These are phyloP conservation scores for Lasiosphaeria miniovina DNA, from an alignment of 495 filamentous ascomycete genomes.

Conservation along the genomic window DNA sequence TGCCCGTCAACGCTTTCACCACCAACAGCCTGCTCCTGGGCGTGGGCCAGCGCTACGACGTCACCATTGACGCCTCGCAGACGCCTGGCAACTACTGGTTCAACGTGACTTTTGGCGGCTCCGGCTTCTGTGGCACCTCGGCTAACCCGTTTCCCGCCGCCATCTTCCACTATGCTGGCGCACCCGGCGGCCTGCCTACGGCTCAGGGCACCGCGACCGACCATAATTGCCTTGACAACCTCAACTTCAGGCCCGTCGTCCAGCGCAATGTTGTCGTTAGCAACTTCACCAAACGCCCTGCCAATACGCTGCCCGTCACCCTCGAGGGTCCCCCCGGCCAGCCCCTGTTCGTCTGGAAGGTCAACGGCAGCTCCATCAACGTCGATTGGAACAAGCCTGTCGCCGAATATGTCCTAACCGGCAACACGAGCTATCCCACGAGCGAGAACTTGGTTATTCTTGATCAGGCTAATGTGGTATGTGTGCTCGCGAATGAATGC, in stretches of 20 bases:
- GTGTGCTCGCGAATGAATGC: neutral
- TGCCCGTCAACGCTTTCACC: constrained; percentile 49
- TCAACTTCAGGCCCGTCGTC: constrained; percentile 33
- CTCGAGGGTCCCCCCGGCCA: constrained; percentile 18
- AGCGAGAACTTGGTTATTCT: constrained; percentile 39
- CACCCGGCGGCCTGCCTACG: constrained; percentile 26
- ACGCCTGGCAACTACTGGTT: constrained; percentile 59
- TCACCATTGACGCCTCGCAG: constrained; percentile 62
- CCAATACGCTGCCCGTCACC: constrained; percentile 31
- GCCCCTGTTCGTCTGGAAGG: constrained; percentile 39
- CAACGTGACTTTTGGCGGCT: constrained; percentile 39
- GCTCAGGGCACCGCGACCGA: constrained; percentile 28
- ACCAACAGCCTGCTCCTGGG: constrained; percentile 50
- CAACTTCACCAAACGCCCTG: constrained; percentile 22
- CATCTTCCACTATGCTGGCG: constrained; percentile 38
- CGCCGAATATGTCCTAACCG: constrained; percentile 33
- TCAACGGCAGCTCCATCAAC: constrained; percentile 39
- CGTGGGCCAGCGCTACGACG: constrained; percentile 69
- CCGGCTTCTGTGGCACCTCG: constrained; percentile 30
- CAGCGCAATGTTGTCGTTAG: constrained; percentile 24
- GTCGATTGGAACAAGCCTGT: constrained; percentile 45
- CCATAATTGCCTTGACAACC: constrained; percentile 30
- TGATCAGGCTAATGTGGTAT: constrained; percentile 26
- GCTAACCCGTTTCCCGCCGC: constrained; percentile 32
- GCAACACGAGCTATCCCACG: constrained; percentile 35